A percentile compares a stretch with the other conserved stretches of the same genome.
These are phyloP conservation scores for Aspergillus carlsbadensis DNA, from an alignment of 495 filamentous ascomycete species.

Conservation along the genomic window DNA sequence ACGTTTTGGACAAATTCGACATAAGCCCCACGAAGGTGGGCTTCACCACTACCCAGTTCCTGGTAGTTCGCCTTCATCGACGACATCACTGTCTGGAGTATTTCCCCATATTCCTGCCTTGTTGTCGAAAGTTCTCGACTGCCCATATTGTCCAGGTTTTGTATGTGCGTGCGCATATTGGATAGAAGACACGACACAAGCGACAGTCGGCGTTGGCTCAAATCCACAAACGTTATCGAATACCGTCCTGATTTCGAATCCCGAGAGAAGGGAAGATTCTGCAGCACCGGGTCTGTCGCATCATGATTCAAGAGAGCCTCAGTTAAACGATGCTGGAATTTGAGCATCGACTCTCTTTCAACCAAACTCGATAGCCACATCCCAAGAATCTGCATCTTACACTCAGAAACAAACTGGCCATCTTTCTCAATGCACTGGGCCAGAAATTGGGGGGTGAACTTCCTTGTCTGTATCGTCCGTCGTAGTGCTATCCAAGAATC, in stretches of 20 bases:
- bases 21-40: conserved; percentile 53
- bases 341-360: conserved; percentile 63
- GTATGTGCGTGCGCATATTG: conserved; percentile 61
- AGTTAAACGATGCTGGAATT: conserved; percentile 66
- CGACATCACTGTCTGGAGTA: conserved; percentile 59
- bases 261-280: conserved; percentile 62
- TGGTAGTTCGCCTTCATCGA: conserved; percentile 70
- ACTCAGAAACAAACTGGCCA: conserved; percentile 35
- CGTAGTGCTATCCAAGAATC: conserved; percentile 64
- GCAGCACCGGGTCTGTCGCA: conserved; percentile 47
- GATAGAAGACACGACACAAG: conserved; percentile 61
- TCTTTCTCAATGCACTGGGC: conserved; percentile 55
- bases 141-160: conserved; percentile 32
- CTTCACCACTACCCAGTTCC: conserved; percentile 48
- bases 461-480: conserved; percentile 62
- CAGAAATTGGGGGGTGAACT: conserved; percentile 62
- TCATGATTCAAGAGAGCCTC: conserved; percentile 53
- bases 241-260: conserved; percentile 39
- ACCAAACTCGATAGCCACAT: conserved; percentile 62
- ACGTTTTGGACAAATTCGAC: conserved; percentile 66
- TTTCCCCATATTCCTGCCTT: conserved; percentile 53
- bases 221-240: conserved; percentile 52
- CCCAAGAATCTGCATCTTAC: conserved; percentile 49
- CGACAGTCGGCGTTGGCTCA: conserved; percentile 56
- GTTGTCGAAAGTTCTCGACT: conserved; percentile 31